Percentiles rank a stretch among this genome's conserved stretches.
phyloP scores from a whole-genome alignment of 2,329 filamentous ascomycete species.

The Beauveria asiatica region DNA sequence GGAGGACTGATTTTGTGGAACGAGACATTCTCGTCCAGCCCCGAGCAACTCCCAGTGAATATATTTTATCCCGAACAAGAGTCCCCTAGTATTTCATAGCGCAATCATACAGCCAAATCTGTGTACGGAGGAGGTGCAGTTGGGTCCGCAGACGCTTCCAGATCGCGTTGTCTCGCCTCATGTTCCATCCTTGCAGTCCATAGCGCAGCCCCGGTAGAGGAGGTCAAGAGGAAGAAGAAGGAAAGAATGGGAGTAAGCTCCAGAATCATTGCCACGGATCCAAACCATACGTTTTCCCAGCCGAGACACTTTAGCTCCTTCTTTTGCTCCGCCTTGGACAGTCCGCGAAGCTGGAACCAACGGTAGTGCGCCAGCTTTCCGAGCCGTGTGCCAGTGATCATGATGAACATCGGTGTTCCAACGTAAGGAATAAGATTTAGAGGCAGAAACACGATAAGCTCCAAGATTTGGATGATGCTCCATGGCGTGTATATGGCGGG shows the following conservation, averaged over 20 bases:
- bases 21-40: not conserved
- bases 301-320: slow-evolving; percentile 56
- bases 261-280: slow-evolving; percentile 71
- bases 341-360: slow-evolving; percentile 73
- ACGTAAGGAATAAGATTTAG: slow-evolving; percentile 81
- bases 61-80: no score
- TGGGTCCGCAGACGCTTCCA: not conserved
- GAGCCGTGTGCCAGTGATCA: slow-evolving; percentile 78
- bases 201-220: slow-evolving; percentile 72
- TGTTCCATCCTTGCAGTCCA: slow-evolving; percentile 78
- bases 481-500: slow-evolving; percentile 78
- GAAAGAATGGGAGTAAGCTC: slow-evolving; percentile 84
- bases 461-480: slow-evolving; percentile 80
- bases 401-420: slow-evolving; percentile 75
- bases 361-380: slow-evolving; percentile 87
- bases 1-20: not conserved
- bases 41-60: not conserved
- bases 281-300: slow-evolving; percentile 92
- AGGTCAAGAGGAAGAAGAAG: slow-evolving; percentile 91
- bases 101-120: not conserved
- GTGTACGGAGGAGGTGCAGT: slow-evolving; percentile 10
- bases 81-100: not conserved
- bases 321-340: slow-evolving; percentile 66
- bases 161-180: slow-evolving; percentile 25
- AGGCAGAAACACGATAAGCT: slow-evolving; percentile 70